Evolutionary conservation across 768 basidiomycete genomes (phyloP), one percentile per base, ranked within the genome.

Genomic region (Pleurotus citrinopileatus): DNA sequence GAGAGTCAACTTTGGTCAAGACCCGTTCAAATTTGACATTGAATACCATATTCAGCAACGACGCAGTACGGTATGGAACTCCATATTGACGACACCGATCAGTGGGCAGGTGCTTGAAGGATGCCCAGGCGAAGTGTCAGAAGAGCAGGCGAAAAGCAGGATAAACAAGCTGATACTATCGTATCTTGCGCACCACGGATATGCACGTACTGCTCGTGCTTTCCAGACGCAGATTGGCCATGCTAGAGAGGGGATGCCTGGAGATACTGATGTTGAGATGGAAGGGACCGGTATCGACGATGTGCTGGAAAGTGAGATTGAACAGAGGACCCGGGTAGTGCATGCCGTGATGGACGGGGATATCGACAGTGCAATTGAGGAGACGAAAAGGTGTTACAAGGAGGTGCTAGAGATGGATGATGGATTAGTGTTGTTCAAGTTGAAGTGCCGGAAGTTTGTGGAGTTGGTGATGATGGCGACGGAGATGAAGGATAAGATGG

Each of bases 11-110:
- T 95, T 98, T 66, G 93, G 93, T 23, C 85, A 87, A 64, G 83
- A 82, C 7, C 78, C 85, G 2, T 98, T 98, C 81, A 80, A 76
- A 60, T 98, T 83, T 67, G 94, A 97, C 67, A 96, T 98, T 63
- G 90, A 94, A 53, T 82, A 85, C 44, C 83, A 95, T 61, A 88
- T 91, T 13, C 84, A 86, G 58, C 84, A 86, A 60, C 81, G 81
- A 59, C 81, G 84, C 48, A 81, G 83, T 54, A 68, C 64, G 5
- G 79, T 81, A 2, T 93, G 91, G 91, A 70, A 73, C 9, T 79
- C 75, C 53, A 88, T 92, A 48, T 77, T 87, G 60, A 71, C 69
- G 43, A 83, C 80, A 1, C 75, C 78, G 7, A 68, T 89, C 42
- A 73, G 79, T 59, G 60, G 53, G 57, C 53, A 17, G 64, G 65